Base-by-base conservation (phyloP, 345 rosid genomes). In the Pugionium cornutum region DNA sequence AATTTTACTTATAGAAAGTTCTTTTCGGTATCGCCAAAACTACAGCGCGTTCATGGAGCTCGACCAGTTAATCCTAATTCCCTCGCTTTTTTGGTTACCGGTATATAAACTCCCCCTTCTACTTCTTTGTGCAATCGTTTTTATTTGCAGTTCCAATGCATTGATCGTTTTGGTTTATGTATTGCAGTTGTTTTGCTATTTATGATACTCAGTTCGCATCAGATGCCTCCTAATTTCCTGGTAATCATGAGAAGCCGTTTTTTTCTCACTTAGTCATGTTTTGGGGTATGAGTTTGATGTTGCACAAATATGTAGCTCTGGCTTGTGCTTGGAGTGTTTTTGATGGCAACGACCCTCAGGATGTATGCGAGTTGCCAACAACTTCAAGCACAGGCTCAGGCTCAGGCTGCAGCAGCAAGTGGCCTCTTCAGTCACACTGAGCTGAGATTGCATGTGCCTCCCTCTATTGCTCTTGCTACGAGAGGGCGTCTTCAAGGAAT, bases 321-420 rank as follows among this genome's bases (percentile, higher is more conserved):
- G 97, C 83, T 94, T 62, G 97, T 94, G 44, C 88, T 94, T 55
- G 91, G 86, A 48, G 87, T 94, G 56, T 94, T 94, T 81, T 69
- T 90, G 76, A 81, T 88, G 85, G 97, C 95, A 25, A 90, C 99
- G 36, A 79, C 87, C 31, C 83, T 90, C 45, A 78, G 97, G 79
- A 90, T 94, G 97, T 88, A 87, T 66, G 96, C 96, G 2, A 88
- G 95, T 70, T 90, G 96, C 70, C 97, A 94, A 58, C 91, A 85
- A 62, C 89, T 94, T 62, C 99, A 88, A 74, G 96, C 91, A 73
- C 97, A 94, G 76, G 97, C 97, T 28, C 89, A 86, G 60, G 91
- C 95, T 63, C 96, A 90, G 78, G 90, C 92, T 35, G 95, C 88
- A 0, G 92, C 90, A 45, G 92, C 87, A 5, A 87, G 84, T 82